Conservation (phyloP, 495 filamentous ascomycete genomes). For the Penicillium pancosmium region DNA sequence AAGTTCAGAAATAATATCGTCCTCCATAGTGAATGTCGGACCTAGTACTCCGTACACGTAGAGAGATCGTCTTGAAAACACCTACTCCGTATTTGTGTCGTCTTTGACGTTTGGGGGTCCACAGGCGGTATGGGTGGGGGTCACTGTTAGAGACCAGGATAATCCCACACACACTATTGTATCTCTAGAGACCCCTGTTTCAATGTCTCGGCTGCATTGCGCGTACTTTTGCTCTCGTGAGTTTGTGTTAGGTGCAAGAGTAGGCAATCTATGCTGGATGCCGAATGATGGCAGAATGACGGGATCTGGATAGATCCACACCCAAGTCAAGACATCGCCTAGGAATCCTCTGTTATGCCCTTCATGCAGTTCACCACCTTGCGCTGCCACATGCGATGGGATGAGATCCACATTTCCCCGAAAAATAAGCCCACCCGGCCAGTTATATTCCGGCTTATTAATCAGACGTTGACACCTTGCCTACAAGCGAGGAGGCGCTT, state of each 20-base stretch:
- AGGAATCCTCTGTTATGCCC: background rate
- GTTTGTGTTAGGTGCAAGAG: background rate
- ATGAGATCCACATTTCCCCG: background rate
- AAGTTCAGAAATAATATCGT: slow-evolving; percentile 19
- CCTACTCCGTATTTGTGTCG: too few species aligned
- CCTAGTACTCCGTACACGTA: background rate
- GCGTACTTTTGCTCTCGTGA: background rate
- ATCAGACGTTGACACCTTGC: slow-evolving; percentile 17
- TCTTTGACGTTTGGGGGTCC: too few species aligned
- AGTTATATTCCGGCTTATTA: slow-evolving; percentile 5
- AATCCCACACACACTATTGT: too few species aligned
- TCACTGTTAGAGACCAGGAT: too few species aligned
- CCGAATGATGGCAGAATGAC: slow-evolving; percentile 3
- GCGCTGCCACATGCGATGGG: background rate
- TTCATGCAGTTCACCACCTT: slow-evolving; percentile 1
- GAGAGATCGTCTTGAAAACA: background rate
- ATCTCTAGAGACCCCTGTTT: too few species aligned
- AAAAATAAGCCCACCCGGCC: background rate
- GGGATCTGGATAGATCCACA: background rate
- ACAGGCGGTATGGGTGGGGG: too few species aligned
- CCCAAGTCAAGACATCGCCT: background rate
- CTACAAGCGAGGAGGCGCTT: slow-evolving; percentile 5
- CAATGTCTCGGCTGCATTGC: too few species aligned
- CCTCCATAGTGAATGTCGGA: slow-evolving; percentile 17
- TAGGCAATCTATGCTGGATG: background rate